Conservation (phyloP, 2,329 filamentous ascomycete genomes). For the Chrysoporthe deuterocubensis region DNA sequence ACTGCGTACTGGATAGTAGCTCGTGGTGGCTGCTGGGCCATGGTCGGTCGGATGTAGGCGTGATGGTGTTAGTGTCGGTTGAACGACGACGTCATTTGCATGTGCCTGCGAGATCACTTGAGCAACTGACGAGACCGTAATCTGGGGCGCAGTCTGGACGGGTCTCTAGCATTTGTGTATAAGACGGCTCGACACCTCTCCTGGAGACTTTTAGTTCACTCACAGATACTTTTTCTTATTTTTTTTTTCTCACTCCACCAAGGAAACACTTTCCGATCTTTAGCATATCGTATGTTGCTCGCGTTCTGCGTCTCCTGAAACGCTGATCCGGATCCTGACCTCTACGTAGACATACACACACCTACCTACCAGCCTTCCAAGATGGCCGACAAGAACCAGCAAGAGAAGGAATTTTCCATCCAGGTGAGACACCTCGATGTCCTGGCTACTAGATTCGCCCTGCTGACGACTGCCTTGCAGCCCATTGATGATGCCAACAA, state of each 20-base stretch:
- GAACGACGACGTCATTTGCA: conserved; percentile 26
- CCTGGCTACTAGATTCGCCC: background rate
- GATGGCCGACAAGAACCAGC: conserved; percentile 27
- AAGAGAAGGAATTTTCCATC: conserved; percentile 50
- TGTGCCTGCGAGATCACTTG: conserved; percentile 20
- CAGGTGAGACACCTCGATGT: conserved; percentile 38
- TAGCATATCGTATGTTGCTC: background rate
- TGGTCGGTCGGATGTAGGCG: background rate
- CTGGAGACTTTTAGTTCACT: background rate
- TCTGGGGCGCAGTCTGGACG: background rate
- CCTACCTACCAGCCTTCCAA: background rate
- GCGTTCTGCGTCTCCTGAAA: too few species aligned
- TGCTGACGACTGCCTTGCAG: conserved; percentile 28
- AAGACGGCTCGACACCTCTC: conserved; percentile 17
- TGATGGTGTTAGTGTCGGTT: conserved; percentile 15
- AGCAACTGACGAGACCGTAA: conserved; percentile 1
- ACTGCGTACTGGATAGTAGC: background rate
- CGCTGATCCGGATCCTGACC: background rate
- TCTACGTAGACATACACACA: background rate
- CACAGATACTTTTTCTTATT: background rate
- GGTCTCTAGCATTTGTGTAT: conserved; percentile 19
- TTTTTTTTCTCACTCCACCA: background rate
- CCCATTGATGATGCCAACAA: conserved; percentile 43
- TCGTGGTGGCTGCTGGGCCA: background rate
- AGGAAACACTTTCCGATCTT: too few species aligned